Conservation (phyloP, 2,329 filamentous ascomycete genomes). For the Fusarium sp. region DNA sequence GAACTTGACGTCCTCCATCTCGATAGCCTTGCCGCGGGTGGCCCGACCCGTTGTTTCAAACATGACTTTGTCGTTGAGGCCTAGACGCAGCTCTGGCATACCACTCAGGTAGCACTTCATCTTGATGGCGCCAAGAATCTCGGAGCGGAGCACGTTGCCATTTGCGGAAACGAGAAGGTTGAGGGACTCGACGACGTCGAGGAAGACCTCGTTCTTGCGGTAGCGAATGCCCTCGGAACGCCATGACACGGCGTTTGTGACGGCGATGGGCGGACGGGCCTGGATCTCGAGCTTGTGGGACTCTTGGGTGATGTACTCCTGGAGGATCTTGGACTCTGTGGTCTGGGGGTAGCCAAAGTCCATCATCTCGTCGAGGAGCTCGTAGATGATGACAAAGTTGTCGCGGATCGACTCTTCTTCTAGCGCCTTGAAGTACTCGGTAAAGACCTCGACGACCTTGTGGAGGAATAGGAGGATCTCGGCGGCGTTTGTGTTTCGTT, state of each 20-base stretch:
- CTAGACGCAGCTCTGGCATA: conserved; percentile 95
- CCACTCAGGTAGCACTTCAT: conserved; percentile 99
- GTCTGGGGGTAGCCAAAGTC: conserved; percentile 99
- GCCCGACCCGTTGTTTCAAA: conserved; percentile 97
- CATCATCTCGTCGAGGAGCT: conserved; percentile 99
- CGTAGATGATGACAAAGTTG: conserved; percentile 99
- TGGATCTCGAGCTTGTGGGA: conserved; percentile 98
- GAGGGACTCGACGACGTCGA: conserved; percentile 96
- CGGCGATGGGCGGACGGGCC: conserved; percentile 94
- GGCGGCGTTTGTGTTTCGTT: conserved; percentile 98
- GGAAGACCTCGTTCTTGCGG: conserved; percentile 99
- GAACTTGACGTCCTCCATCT: conserved; percentile 99
- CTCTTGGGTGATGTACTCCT: conserved; percentile 99
- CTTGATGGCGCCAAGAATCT: conserved; percentile 97
- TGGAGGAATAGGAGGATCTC: conserved; percentile 98
- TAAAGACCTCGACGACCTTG: conserved; percentile 98
- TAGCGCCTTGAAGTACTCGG: conserved; percentile 99
- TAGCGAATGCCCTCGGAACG: conserved; percentile 97
- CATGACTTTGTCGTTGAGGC: conserved; percentile 99
- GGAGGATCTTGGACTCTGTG: conserved; percentile 97
- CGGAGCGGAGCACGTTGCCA: conserved; percentile 93
- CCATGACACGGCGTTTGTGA: conserved; percentile 98
- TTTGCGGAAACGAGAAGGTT: conserved; percentile 95
- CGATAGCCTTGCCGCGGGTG: conserved; percentile 94
- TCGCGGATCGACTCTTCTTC: conserved; percentile 99